Evolutionary conservation across 2,329 filamentous ascomycete species (phyloP).

Genomic region (Diaporthe sp.): DNA sequence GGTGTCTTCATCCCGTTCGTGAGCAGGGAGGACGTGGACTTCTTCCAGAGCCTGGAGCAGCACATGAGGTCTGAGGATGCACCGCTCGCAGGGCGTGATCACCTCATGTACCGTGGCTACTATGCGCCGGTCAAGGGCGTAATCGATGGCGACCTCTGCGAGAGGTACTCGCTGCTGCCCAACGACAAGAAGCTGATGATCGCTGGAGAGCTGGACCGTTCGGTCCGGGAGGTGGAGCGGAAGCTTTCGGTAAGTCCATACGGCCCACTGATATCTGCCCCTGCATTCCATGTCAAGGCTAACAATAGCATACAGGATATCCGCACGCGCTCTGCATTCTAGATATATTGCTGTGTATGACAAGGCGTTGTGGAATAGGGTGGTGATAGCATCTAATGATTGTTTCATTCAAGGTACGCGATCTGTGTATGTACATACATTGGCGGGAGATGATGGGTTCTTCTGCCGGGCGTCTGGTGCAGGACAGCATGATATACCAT

Average conservation of each 20-base stretch:
- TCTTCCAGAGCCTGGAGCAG: slow-evolving; percentile 94
- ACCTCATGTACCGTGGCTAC: slow-evolving; percentile 95
- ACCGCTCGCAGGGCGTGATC: slow-evolving; percentile 90
- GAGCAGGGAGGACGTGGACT: slow-evolving; percentile 93
- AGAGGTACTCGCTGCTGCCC: slow-evolving; percentile 86
- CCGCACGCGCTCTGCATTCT: slow-evolving; percentile 71
- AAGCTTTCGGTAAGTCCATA: slow-evolving; percentile 80
- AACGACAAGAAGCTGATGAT: slow-evolving; percentile 96
- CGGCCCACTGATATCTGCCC: slow-evolving; percentile 33
- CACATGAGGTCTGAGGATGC: slow-evolving; percentile 89
- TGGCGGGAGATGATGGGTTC: slow-evolving; percentile 26
- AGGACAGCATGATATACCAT: slow-evolving; percentile 21
- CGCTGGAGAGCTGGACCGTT: slow-evolving; percentile 91
- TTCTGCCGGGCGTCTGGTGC: slow-evolving; percentile 30
- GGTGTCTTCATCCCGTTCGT: slow-evolving; percentile 94
- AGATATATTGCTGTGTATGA: slow-evolving; percentile 44
- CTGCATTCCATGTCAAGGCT: slow-evolving; percentile 28
- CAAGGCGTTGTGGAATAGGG: slow-evolving; percentile 35
- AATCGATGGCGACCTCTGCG: slow-evolving; percentile 96
- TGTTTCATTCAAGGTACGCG: slow-evolving; percentile 33
- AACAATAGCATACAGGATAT: slow-evolving; percentile 58
- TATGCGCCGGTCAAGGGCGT: slow-evolving; percentile 97
- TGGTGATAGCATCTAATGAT: slow-evolving; percentile 16
- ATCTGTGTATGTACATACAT: slow-evolving; percentile 31
- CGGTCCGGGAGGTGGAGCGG: slow-evolving; percentile 92